Base-by-base conservation (phyloP, 2,329 filamentous ascomycete species). In the Stromatinia cepivora region DNA sequence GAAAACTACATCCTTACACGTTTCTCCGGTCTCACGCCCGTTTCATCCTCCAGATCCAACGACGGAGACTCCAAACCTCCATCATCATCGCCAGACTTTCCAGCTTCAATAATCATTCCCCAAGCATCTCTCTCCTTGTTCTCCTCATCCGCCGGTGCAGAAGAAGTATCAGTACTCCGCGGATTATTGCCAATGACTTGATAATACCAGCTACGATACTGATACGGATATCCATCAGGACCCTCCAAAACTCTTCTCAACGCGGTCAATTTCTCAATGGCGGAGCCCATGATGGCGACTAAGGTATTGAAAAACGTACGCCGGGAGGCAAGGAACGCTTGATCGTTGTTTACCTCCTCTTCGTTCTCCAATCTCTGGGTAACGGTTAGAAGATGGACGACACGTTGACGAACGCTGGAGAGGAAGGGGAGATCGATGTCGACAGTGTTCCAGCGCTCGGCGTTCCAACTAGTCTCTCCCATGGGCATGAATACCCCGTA, bases 221-320 rank as follows among this genome's bases (percentile, higher is more conserved):
- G 50, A n/a, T 65, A 56, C 8, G 17, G 20, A n/a, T 22, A 56
- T 0, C 62, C 62, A n/a, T 31, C 13, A 0, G 17, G 36, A 4
- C 48, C 62, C 50, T 65, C 62, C 20, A 65, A 5, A 9, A n/a
- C 36, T 7, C n/a, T 65, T 8, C 62, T 53, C 62, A 65, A 31
- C 34, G 34, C 28, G 4, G 46, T 31, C 34, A 65, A 4, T 25
- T 5, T 39, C 46, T 28, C 59, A 63, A 63, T 4, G 1, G 46
- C 22, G 9, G 5, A 8, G 13, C 4, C 4, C 2, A 63, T 22
- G 3, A 11, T 9, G 1, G 1, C 28, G 13, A 52, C 28, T 15
- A 63, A 39, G 13, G 15, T 52, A 3, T 22, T 39, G 15, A 39
- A 63, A 0, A 63, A 50, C 0, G 2, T 25, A 4, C 17, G 6